Conservation (phyloP, 2,329 filamentous ascomycete species). For the Sporothrix brasiliensis region DNA sequence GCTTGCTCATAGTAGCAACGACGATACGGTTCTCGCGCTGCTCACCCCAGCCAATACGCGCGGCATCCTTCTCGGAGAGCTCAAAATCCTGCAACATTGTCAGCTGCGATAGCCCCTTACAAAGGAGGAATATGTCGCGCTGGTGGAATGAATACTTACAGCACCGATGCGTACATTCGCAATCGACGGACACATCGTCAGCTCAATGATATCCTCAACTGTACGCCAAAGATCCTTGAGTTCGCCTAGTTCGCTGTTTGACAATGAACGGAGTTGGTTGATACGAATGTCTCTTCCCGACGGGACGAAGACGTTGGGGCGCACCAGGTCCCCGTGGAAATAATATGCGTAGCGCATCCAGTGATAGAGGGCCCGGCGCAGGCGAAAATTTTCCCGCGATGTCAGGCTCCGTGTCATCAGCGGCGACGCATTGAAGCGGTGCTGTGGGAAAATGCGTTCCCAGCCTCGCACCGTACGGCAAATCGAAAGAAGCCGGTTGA, state of each 20-base stretch:
- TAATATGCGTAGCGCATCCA: conserved; percentile 60
- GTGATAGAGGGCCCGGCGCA: conserved; percentile 55
- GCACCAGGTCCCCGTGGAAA: conserved; percentile 52
- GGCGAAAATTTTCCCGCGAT: conserved; percentile 49
- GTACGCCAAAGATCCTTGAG: conserved; percentile 52
- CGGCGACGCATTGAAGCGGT: conserved; percentile 49
- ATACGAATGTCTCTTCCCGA: conserved; percentile 45
- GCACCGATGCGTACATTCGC: conserved; percentile 44
- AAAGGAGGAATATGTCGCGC: neutral
- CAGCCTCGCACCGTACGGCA: conserved; percentile 46
- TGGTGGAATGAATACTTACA: conserved; percentile 40
- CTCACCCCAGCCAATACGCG: conserved; percentile 41
- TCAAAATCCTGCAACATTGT: conserved; percentile 35
- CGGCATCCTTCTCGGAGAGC: conserved; percentile 37
- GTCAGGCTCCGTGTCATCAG: conserved; percentile 50
- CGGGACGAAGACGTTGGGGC: conserved; percentile 35
- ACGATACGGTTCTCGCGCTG: conserved; percentile 40
- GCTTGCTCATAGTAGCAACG: conserved; percentile 50
- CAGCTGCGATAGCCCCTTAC: neutral
- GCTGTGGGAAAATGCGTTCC: conserved; percentile 46
- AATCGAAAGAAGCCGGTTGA: conserved; percentile 41
- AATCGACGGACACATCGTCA: conserved; percentile 53
- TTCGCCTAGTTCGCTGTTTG: conserved; percentile 51
- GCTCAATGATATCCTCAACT: conserved; percentile 50
- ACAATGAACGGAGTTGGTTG: conserved; percentile 50